Evolutionary conservation across 805 yeast species (phyloP), one percentile per base, ranked within the genome.

Genomic region (Kregervanrija pseudodelftensis): DNA sequence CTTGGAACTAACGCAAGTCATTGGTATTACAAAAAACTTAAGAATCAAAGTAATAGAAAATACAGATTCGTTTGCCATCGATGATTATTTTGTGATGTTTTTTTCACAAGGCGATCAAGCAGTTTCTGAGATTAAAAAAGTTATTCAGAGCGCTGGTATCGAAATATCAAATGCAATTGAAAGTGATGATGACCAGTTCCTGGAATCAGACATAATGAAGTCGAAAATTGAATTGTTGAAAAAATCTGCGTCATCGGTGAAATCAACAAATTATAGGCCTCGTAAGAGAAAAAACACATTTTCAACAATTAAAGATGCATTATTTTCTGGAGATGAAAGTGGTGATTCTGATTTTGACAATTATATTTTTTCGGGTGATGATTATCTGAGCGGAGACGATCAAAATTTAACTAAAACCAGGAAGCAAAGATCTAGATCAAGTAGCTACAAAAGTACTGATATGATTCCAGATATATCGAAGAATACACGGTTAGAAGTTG

Each of bases 31-130:
- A 1, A 72, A 74, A 22, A 78, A 80, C 12, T 60, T 86, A 33
- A 67, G 77, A 39, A 54, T 87, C n/a, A 74, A 77, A 43, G 86
- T 82, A 2, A 59, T 80, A 38, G 86, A 81, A 51, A 71, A 72
- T 41, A 64, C 69, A 7, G 71, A 70, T 1, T 64, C 77, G 1
- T 77, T 62, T 57, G 80, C 79, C 0, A 56, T 80, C n/a, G 89
- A 85, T 55, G 86, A 81, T 41, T 77, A 81, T 49, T 77, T 77
- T 49, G 74, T 89, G 51, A 73, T 86, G 59, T 82, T 86, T 48
- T 81, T 86, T 58, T 66, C 70, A 15, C 61, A 64, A 9, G 82
- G 80, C 1, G 67, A 67, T 10, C 65, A 63, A 8, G 76, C 74
- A 2, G 64, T 65, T 3, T 48, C 57, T 4, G 63, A 64, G 2